Base-by-base conservation (phyloP, 306 rosid genomes). In the Hippophae gyantsensis region DNA sequence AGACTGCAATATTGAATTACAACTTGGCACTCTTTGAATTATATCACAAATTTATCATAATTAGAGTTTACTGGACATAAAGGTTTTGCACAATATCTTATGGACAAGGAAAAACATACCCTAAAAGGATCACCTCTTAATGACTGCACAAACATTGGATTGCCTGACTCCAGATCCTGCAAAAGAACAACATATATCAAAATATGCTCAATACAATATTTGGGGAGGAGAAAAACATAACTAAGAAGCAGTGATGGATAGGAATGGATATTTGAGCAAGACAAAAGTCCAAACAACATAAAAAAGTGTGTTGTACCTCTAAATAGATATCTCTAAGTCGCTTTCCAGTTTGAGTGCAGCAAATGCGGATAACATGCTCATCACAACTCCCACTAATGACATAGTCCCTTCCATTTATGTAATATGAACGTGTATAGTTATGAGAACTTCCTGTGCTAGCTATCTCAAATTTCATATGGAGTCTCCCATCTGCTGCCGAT, bases 371-470 rank as follows among this genome's bases (percentile, higher is more conserved):
- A 42, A 78, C 69, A 41, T 82, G 83, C 65, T 86, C 94, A 72
- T 86, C 94, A 65, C 86, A 82, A 82, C 94, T 86, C 46, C 94
- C 94, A 63, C 86, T 86, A 40, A 82, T 76, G 61, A 86, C 78
- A 67, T 86, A 86, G 71, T 86, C 94, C 75, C 89, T 78, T 69
- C 94, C 94, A 69, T 82, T 86, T 86, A 82, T 73, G 76, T 86
- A 86, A 74, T 86, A 86, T 6, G 94, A 82, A 47, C 94, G 94
- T 6, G 94, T 86, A 72, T 82, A 86, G 65, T 86, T 86, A 65
- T 82, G 89, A 71, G 89, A 72, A 61, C 81, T 80, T 74, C 81
- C 83, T 0, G 89, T 80, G 10, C 85, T 71, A 78, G 85, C 89
- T 66, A 82, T 86, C 56, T 80, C 87, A 60, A 86, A 80, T 62